Conservation (phyloP, 2,329 filamentous ascomycete species). For the Aureobasidium subglaciale region DNA sequence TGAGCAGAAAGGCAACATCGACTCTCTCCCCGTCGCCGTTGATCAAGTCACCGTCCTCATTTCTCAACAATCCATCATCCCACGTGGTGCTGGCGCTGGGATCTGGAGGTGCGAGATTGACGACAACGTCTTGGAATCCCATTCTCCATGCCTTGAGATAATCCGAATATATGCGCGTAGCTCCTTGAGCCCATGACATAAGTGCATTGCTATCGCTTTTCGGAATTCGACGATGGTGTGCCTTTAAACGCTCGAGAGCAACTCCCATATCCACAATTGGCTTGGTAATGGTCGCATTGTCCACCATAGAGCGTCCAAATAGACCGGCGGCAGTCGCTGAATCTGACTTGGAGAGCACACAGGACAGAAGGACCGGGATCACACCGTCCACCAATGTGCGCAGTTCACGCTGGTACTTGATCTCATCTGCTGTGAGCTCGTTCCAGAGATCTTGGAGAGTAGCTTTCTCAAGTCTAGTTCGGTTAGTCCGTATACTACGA, state of each 20-base stretch:
- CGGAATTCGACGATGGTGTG: slow-evolving; percentile 72
- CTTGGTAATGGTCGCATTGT: slow-evolving; percentile 63
- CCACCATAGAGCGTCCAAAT: slow-evolving; percentile 53
- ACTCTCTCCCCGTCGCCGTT: slow-evolving; percentile 79
- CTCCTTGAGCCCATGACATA: slow-evolving; percentile 71
- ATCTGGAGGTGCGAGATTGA: slow-evolving; percentile 77
- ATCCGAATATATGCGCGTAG: slow-evolving; percentile 71
- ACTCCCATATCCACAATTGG: slow-evolving; percentile 94
- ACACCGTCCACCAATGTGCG: slow-evolving; percentile 92
- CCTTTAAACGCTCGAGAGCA: slow-evolving; percentile 74
- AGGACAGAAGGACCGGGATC: slow-evolving; percentile 81
- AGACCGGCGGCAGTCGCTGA: slow-evolving; percentile 55
- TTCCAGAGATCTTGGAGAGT: slow-evolving; percentile 69
- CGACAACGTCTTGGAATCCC: slow-evolving; percentile 88
- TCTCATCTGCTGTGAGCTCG: slow-evolving; percentile 76
- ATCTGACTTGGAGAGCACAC: slow-evolving; percentile 63
- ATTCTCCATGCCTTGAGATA: slow-evolving; percentile 86
- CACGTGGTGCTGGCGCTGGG: slow-evolving; percentile 39
- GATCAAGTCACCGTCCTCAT: slow-evolving; percentile 54
- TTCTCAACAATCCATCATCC: slow-evolving; percentile 50
- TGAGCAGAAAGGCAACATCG: slow-evolving; percentile 88
- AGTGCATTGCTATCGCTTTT: slow-evolving; percentile 64
- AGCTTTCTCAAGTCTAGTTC: slow-evolving; percentile 58
- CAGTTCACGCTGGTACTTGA: slow-evolving; percentile 81
- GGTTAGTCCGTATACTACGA: slow-evolving; percentile 68